phyloP scores from a whole-genome alignment of 2,329 filamentous ascomycete species.

The Pseudogymnoascus sp. region DNA sequence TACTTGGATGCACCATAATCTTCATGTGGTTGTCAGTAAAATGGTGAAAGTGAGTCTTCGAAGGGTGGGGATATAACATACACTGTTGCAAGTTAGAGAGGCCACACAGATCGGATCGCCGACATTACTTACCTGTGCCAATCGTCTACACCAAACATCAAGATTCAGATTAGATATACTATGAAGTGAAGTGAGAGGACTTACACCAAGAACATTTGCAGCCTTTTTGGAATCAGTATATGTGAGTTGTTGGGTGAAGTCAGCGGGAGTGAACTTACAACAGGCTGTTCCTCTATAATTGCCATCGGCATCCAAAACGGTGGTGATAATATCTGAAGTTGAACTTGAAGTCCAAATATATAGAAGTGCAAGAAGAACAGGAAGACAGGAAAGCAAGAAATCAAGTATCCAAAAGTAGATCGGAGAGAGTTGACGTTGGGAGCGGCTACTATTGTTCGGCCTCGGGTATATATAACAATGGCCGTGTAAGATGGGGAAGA shows the following conservation, averaged over 20 bases:
- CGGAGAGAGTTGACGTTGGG: background rate
- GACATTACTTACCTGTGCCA: background rate
- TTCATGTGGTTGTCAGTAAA: conserved; percentile 14
- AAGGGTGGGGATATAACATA: background rate
- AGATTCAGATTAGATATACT: background rate
- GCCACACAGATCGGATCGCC: background rate
- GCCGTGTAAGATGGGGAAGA: background rate
- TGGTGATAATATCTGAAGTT: background rate
- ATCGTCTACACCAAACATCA: background rate
- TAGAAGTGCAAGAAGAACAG: background rate
- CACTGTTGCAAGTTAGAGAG: background rate
- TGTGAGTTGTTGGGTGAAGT: background rate
- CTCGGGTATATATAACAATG: background rate
- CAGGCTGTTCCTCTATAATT: background rate
- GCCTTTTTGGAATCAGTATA: background rate
- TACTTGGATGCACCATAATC: conserved; percentile 36
- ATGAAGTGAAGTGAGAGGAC: background rate
- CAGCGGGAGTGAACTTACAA: background rate
- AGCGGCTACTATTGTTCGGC: background rate
- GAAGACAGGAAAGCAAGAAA: background rate
- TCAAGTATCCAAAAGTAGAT: background rate
- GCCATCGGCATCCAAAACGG: background rate
- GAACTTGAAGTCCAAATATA: background rate
- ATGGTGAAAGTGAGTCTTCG: background rate
- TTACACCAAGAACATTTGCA: conserved; percentile 1